Conservation (phyloP, 768 basidiomycete species). For the Lentinula aciculospora region DNA sequence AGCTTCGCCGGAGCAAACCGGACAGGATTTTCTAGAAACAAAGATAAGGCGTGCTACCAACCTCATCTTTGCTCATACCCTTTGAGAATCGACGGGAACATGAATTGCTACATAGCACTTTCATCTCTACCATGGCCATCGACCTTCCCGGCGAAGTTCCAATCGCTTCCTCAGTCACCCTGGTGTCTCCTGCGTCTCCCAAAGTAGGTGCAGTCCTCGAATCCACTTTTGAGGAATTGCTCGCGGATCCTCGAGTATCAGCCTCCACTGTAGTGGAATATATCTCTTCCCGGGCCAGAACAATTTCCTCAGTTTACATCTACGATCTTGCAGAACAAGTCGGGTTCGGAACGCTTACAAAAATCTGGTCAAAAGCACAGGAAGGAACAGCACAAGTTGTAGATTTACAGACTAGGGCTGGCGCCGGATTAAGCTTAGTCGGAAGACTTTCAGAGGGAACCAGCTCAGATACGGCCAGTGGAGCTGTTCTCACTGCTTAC, state of each 20-base stretch:
- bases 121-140: background rate
- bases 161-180: conserved; percentile 3
- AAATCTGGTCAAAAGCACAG: conserved; percentile 48
- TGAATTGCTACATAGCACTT: background rate
- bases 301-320: conserved; percentile 67
- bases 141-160: background rate
- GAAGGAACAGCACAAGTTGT: conserved; percentile 48
- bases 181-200: background rate
- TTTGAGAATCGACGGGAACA: background rate
- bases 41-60: background rate
- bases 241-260: conserved; percentile 35
- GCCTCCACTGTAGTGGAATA: conserved; percentile 67
- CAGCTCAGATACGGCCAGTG: conserved; percentile 56
- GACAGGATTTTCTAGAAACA: background rate
- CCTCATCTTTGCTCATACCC: conserved; percentile 5
- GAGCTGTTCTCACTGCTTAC: conserved; percentile 67
- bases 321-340: conserved; percentile 81
- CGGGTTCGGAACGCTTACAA: conserved; percentile 75
- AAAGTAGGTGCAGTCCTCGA: conserved; percentile 1
- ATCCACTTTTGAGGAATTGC: conserved; percentile 1
- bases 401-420: conserved; percentile 74
- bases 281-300: conserved; percentile 47
- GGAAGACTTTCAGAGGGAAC: conserved; percentile 79
- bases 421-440: conserved; percentile 76
- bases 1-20: background rate